Evolutionary conservation across 179 eudicot genomes (phyloP).

Genomic region (Camellia oleifera): DNA sequence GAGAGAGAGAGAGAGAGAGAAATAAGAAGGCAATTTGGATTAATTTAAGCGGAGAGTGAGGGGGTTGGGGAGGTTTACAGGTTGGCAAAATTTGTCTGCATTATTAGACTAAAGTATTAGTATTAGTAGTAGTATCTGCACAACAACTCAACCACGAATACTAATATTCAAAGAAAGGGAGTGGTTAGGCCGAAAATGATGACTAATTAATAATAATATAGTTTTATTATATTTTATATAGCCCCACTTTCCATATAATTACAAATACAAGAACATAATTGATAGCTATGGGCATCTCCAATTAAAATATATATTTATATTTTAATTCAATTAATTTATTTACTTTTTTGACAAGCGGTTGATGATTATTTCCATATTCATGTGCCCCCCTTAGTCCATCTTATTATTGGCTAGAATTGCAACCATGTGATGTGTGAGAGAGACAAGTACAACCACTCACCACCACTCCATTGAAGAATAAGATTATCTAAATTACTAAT

Average conservation of each 20-base stretch:
- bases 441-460: no score
- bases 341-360: background rate
- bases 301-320: background rate
- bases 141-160: background rate
- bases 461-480: no score
- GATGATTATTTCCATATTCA: slow-evolving; percentile 6
- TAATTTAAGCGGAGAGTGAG: background rate
- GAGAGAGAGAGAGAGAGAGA: background rate
- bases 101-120: background rate
- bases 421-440: background rate
- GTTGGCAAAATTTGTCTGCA: slow-evolving; percentile 9
- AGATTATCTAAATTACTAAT: background rate
- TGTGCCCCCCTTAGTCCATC: background rate
- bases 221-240: background rate
- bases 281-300: background rate
- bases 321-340: no score
- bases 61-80: background rate
- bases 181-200: background rate
- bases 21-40: background rate
- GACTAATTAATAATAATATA: background rate
- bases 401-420: background rate
- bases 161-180: background rate
- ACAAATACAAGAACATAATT: slow-evolving; percentile 3
- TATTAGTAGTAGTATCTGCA: background rate
- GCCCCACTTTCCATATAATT: background rate